Evolutionary conservation across 495 filamentous ascomycete species (phyloP), one percentile per base, ranked within the genome.

Genomic region (Rhypophila decipiens): DNA sequence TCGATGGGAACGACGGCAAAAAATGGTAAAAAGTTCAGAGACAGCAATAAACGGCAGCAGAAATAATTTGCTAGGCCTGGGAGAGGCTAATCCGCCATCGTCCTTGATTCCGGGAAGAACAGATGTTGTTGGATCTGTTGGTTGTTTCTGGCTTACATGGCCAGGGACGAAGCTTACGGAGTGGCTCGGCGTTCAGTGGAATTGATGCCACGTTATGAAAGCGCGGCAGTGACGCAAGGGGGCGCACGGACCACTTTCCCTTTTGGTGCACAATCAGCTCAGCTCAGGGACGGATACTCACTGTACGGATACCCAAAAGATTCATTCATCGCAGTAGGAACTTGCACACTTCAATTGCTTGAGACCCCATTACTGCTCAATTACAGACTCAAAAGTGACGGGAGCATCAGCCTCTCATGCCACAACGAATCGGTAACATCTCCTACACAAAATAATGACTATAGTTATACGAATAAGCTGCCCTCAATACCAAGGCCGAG

Each of bases 191-290:
- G 38, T 10, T 22, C 10, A n/a, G 11, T n/a, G 36, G 36, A 13
- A 53, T 61, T 63, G 58, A 60, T 63, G 63, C 63, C 63, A 66
- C 63, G 60, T 63, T 65, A 58, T 53, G 53, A 53, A 49, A 13
- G 44, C 22, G 24, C 34, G 9, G 19, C 15, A 38, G 41, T 48
- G 51, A 53, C 39, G 49, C 12, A 50, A 34, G 12, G 9, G 49
- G 4, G 27, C 3, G 38, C 27, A 46, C 27, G 4, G 29, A 43
- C 49, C 49, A 46, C 48, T 13, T 31, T 7, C 27, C 27, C 27
- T 13, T 31, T 7, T 31, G 13, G 13, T 31, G 27, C 7, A 31
- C 7, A 13, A 31, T 31, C 27, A 13, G 7, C 27, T 31, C 27
- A 31, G 27, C 27, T 31, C 13, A n/a, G n/a, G n/a, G n/a, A n/a